A percentile compares a stretch with the other conserved stretches of the same genome.
These are phyloP conservation scores for Fulvia fulva DNA, from an alignment of 2,329 filamentous ascomycete species.

Conservation along the genomic window DNA sequence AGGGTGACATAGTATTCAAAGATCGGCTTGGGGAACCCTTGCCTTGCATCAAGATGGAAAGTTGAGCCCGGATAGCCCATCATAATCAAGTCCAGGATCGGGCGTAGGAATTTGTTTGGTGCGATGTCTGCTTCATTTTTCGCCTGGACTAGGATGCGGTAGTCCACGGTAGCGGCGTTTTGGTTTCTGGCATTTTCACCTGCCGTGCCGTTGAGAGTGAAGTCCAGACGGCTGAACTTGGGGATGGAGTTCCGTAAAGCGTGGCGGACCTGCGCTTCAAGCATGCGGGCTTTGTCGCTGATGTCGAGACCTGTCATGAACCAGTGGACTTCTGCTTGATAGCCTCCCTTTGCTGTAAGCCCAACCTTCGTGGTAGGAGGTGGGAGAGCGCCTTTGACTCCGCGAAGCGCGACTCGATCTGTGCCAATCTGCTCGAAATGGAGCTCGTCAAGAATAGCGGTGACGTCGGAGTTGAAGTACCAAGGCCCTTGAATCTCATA, in stretches of 20 bases:
- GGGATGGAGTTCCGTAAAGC: slow-evolving; percentile 35
- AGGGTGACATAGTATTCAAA: slow-evolving; percentile 43
- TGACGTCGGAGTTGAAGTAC: slow-evolving; percentile 58
- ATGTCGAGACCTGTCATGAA: slow-evolving; percentile 46
- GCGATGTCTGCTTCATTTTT: slow-evolving; percentile 24
- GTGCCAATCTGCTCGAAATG: slow-evolving; percentile 49
- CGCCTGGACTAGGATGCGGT: slow-evolving; percentile 40
- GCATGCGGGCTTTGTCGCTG: slow-evolving; percentile 44
- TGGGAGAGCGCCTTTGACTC: slow-evolving; percentile 43
- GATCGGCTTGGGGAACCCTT: slow-evolving; percentile 40
- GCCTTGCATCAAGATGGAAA: slow-evolving; percentile 32
- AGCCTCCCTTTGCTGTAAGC: slow-evolving; percentile 45
- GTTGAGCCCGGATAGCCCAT: slow-evolving; percentile 33
- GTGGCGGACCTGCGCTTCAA: slow-evolving; percentile 43
- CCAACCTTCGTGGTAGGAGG: slow-evolving; percentile 51
- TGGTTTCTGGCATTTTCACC: slow-evolving; percentile 41
- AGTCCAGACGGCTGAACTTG: slow-evolving; percentile 36
- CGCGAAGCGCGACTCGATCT: slow-evolving; percentile 48
- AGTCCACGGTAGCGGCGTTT: slow-evolving; percentile 47
- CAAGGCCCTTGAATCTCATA: slow-evolving; percentile 55
- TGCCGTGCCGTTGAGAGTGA: slow-evolving; percentile 43
- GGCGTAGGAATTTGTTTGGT: slow-evolving; percentile 33
- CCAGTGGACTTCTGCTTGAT: slow-evolving; percentile 45
- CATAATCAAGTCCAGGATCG: slow-evolving; percentile 45
- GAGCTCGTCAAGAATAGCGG: slow-evolving; percentile 48